These are phyloP conservation scores for Verticillium alfalfae DNA, from an alignment of 2,329 filamentous ascomycete species.

Conservation along the genomic window DNA sequence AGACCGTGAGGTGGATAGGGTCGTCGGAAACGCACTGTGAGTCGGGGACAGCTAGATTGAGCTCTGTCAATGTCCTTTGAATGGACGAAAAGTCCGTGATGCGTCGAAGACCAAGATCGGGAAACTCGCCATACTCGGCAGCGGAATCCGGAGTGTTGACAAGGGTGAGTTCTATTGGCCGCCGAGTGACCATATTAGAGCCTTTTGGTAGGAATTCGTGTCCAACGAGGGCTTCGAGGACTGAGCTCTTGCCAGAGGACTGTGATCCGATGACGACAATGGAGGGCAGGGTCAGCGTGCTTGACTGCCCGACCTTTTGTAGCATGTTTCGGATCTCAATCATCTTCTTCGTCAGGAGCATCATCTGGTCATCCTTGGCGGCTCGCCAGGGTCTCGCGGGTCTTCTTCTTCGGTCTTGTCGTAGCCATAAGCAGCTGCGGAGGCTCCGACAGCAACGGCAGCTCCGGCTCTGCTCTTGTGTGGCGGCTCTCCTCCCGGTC, in stretches of 20 bases:
- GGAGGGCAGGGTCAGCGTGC: constrained; percentile 80
- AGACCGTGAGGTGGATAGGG: constrained; percentile 91
- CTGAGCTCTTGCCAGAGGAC: constrained; percentile 96
- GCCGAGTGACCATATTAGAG: constrained; percentile 95
- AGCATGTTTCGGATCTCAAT: constrained; percentile 95
- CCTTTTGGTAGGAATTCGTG: constrained; percentile 98
- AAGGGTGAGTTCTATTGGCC: constrained; percentile 92
- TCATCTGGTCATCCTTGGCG: constrained; percentile 96
- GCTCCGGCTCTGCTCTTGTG: constrained; percentile 56
- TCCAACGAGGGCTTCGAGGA: constrained; percentile 92
- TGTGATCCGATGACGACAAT: constrained; percentile 99
- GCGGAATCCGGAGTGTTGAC: constrained; percentile 87
- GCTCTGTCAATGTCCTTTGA: constrained; percentile 87
- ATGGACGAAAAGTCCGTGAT: constrained; percentile 90
- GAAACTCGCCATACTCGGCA: constrained; percentile 93
- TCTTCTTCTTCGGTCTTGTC: constrained; percentile 64
- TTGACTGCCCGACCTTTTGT: constrained; percentile 87
- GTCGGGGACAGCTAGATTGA: constrained; percentile 89
- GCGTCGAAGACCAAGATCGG: constrained; percentile 80
- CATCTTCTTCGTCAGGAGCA: constrained; percentile 98
- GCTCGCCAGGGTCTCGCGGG: constrained; percentile 55
- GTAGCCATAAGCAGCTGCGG: constrained; percentile 74
- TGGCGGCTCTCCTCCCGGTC: constrained; percentile 45
- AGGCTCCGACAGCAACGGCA: constrained; percentile 63
- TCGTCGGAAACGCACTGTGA: constrained; percentile 92